These are phyloP conservation scores for Aspergillus sp. DNA, from an alignment of 2,329 filamentous ascomycete genomes.

Conservation along the genomic window DNA sequence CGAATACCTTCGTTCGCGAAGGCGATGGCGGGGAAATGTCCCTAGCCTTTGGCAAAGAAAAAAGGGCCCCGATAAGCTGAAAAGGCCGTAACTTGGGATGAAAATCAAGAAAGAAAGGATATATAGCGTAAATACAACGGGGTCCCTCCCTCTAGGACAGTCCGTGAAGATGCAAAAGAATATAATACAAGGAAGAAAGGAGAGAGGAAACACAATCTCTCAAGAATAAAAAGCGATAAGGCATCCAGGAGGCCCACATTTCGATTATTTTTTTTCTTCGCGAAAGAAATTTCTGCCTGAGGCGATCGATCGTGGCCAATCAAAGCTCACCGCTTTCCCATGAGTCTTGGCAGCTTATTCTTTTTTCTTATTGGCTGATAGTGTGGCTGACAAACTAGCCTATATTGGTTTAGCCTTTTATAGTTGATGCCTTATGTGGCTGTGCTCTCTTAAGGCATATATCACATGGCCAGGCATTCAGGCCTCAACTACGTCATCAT, in stretches of 20 bases:
- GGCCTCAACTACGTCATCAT: neutral
- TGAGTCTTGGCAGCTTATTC: conserved; percentile 2
- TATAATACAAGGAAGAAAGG: conserved; percentile 3
- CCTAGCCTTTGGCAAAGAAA: neutral
- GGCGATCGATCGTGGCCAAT: conserved; percentile 7
- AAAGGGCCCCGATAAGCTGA: neutral
- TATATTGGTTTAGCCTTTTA: too few species aligned
- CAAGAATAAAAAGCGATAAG: neutral
- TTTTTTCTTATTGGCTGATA: too few species aligned
- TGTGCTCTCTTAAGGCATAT: too few species aligned
- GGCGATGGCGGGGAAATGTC: neutral
- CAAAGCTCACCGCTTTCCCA: conserved; percentile 1
- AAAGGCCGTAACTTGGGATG: too few species aligned
- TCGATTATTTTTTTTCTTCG: neutral
- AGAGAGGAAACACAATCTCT: conserved; percentile 2
- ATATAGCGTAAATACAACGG: too few species aligned
- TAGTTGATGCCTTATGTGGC: too few species aligned
- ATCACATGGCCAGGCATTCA: neutral
- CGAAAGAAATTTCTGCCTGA: conserved; percentile 14
- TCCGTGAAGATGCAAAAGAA: neutral
- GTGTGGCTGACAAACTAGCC: neutral
- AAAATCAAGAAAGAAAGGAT: neutral
- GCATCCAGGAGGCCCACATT: neutral
- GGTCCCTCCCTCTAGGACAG: too few species aligned
- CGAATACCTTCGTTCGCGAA: neutral